Evolutionary conservation across 2,329 filamentous ascomycete genomes (phyloP), one percentile per base, ranked within the genome.

Genomic region (Chrysosporium queenslandicum): DNA sequence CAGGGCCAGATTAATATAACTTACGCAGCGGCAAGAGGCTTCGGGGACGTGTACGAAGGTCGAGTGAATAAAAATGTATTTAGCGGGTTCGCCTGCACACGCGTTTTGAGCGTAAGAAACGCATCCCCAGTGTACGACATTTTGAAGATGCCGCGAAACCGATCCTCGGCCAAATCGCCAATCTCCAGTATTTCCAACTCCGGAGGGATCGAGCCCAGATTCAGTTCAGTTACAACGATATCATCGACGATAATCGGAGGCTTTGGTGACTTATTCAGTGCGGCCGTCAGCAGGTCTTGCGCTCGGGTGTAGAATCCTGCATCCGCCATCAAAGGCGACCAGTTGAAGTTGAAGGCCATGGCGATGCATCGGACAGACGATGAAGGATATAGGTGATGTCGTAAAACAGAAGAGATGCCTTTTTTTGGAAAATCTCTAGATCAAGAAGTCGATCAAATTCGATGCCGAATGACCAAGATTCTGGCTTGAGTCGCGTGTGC

Each of bases 301-400:
- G 92, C 91, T 62, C 89, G 85, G 67, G 86, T 81, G 72, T 91
- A 91, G 71, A 92, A 92, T 62, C 83, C 81, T 64, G 87, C 91
- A 74, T 97, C 92, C 66, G 91, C 91, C 74, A 94, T 92, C 60
- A 98, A 79, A 66, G 92, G 92, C 80, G 89, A 95, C 92, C 92
- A 98, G 87, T 97, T 97, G 86, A 98, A 98, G 78, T 97, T 97
- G 86, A 98, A 98, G 62, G 92, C 92, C 92, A 98, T 98, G 72
- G 58, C 20, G 43, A 60, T 42, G 46, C 49, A 56, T 53, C 40
- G 29, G 41, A 36, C 20, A 46, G 40, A 25, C 11, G 36, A 40
- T 49, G n/a, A 4, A 40, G n/a, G 23, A 37, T 37, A 18, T n/a
- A 37, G 27, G 4, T 29, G 27, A 23, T n/a, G 39, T 4, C 5